phyloP scores from a whole-genome alignment of 805 yeast genomes.

The Starmerella apis region DNA sequence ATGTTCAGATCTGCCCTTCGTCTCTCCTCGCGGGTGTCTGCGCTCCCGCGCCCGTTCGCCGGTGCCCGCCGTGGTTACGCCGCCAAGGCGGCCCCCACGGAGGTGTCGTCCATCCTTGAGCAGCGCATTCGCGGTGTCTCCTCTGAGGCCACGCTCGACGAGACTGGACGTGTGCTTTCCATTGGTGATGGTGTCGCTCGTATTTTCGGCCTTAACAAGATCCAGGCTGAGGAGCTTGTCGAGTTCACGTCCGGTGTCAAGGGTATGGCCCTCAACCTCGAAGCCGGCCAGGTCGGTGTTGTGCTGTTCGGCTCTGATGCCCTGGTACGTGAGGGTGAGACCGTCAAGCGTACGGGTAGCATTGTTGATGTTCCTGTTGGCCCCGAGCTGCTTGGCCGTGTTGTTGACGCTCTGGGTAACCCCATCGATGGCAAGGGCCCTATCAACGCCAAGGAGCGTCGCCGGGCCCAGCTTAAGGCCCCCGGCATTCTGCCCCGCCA shows the following conservation, averaged over 20 bases:
- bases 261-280: conserved; percentile 99
- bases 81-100: conserved; percentile 93
- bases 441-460: conserved; percentile 66
- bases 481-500: conserved; percentile 99
- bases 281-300: conserved; percentile 99
- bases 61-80: conserved; percentile 67
- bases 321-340: conserved; percentile 97
- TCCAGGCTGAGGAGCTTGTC: conserved; percentile 99
- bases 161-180: conserved; percentile 98
- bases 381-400: conserved; percentile 97
- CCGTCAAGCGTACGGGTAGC: conserved; percentile 98
- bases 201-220: conserved; percentile 98
- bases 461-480: conserved; percentile 98
- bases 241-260: conserved; percentile 99
- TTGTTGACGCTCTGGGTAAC: conserved; percentile 97
- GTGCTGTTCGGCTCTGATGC: conserved; percentile 99
- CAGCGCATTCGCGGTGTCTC: conserved; percentile 99
- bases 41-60: conserved; percentile 30
- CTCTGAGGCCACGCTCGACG: conserved; percentile 93
- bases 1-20: conserved; percentile 37
- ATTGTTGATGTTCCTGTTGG: conserved; percentile 99
- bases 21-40: conserved; percentile 34
- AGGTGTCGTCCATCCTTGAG: conserved; percentile 97
- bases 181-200: conserved; percentile 99
- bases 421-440: conserved; percentile 99